These are phyloP conservation scores for Leishmania turanica DNA, from an alignment of 208 protist species.

Conservation along the genomic window DNA sequence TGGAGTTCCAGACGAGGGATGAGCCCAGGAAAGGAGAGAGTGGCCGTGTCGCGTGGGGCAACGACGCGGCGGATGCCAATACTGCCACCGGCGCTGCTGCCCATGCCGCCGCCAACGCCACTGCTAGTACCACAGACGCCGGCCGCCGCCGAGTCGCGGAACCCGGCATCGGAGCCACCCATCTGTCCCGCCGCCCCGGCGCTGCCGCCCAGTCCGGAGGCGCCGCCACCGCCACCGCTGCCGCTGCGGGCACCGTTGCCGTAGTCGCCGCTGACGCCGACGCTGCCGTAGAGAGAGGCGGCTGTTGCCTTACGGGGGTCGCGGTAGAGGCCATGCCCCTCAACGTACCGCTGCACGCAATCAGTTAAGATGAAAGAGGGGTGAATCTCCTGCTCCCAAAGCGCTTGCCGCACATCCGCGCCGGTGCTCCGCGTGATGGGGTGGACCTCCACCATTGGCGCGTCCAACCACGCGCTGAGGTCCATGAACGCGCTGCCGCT, in stretches of 20 bases:
- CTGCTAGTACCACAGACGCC: neutral
- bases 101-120: constrained; percentile 6
- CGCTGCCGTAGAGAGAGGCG: constrained; percentile 33
- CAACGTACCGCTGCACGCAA: constrained; percentile 80
- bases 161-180: constrained; percentile 5
- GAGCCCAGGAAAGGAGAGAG: constrained; percentile 66
- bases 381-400: constrained; percentile 83
- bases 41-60: constrained; percentile 42
- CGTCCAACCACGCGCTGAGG: constrained; percentile 16
- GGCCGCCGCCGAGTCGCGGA: constrained; percentile 13
- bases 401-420: constrained; percentile 82
- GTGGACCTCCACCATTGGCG: constrained; percentile 85
- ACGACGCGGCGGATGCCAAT: constrained; percentile 14
- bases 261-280: constrained; percentile 23
- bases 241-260: constrained; percentile 14
- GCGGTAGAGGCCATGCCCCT: constrained; percentile 80
- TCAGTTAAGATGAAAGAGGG: constrained; percentile 60
- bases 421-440: constrained; percentile 74
- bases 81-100: neutral
- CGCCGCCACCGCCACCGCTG: constrained; percentile 4
- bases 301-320: constrained; percentile 71
- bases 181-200: constrained; percentile 9
- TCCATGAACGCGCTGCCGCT: neutral
- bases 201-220: constrained; percentile 7
- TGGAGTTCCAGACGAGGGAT: constrained; percentile 87